Base-by-base conservation (phyloP, 2,329 filamentous ascomycete species). In the Apiospora pterosperma region DNA sequence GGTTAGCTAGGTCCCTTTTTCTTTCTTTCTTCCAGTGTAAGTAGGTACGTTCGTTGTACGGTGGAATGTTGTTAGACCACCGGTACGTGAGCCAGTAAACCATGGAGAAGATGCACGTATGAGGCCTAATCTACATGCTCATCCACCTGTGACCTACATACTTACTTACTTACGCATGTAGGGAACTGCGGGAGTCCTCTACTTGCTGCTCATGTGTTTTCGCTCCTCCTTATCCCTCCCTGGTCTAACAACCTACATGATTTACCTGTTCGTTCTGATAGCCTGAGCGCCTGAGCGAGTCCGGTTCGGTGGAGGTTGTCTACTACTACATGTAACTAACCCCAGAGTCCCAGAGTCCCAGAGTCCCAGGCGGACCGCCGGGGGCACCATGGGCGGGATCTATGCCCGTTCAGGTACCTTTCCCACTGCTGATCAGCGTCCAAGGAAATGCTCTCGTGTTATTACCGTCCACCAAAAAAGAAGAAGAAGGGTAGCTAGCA, bases 331-430 rank as follows among this genome's bases (percentile, higher is more conserved):
- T n/a, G n/a, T n/a, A n/a, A n/a, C n/a, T n/a, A n/a, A n/a, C n/a
- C 48, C 48, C 48, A 55, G 48, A 55, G 48, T 55, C 48, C 25
- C 28, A 19, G 48, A n/a, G 34, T 28, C 48, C 48, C 48, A 55
- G 48, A 55, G 48, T 55, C 48, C 25, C 28, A 19, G 48, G 25
- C 48, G 28, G 16, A 34, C 25, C 48, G 28, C 28, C 11, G 48
- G 48, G 48, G 48, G 16, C n/a, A n/a, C 48, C 34, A 55, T 19
- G 28, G 48, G 28, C 48, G 48, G 48, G 48, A 55, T n/a, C 59
- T 60, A 41, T 60, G 59, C 59, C 58, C 11, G 21, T 60, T 60
- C 59, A 36, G 59, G 59, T 38, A 60, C 36, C 38, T 38, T 36
- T 28, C 14, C 36, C 58, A 39, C 10, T 25, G 59, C 36, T 39